phyloP scores from a whole-genome alignment of 345 rosid species.

The Eucalyptus pauciflora region DNA sequence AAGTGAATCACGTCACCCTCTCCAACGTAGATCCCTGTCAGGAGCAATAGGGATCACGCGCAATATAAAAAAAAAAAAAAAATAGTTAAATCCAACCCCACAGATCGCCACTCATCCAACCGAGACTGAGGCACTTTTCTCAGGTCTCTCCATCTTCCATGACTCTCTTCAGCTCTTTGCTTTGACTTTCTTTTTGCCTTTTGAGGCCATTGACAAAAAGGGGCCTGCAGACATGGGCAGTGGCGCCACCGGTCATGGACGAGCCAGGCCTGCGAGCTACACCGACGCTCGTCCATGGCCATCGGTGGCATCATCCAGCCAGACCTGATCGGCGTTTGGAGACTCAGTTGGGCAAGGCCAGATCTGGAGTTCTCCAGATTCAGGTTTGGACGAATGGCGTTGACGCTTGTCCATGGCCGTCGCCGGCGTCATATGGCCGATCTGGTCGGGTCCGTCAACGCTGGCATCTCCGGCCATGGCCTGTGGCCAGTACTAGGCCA shows the following conservation, averaged over 20 bases:
- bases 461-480: too few relatives aligned
- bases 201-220: neutral
- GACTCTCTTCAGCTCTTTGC: neutral
- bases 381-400: neutral
- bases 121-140: too few relatives aligned
- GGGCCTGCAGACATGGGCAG: neutral
- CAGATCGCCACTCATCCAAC: too few relatives aligned
- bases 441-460: neutral
- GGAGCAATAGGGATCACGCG: neutral
- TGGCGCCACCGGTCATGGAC: neutral
- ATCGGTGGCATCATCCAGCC: neutral
- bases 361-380: neutral
- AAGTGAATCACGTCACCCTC: neutral
- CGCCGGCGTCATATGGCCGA: rapidly evolving
- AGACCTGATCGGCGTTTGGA: neutral
- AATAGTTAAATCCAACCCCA: neutral
- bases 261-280: neutral
- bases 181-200: neutral
- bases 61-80: neutral
- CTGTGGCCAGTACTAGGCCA: too few relatives aligned
- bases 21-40: neutral
- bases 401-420: neutral
- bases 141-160: neutral
- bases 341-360: neutral
- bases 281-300: neutral